Percentiles rank a stretch among this genome's conserved stretches.
phyloP scores from a whole-genome alignment of 441 rosid genomes.

The Flueggea neowawraea region DNA sequence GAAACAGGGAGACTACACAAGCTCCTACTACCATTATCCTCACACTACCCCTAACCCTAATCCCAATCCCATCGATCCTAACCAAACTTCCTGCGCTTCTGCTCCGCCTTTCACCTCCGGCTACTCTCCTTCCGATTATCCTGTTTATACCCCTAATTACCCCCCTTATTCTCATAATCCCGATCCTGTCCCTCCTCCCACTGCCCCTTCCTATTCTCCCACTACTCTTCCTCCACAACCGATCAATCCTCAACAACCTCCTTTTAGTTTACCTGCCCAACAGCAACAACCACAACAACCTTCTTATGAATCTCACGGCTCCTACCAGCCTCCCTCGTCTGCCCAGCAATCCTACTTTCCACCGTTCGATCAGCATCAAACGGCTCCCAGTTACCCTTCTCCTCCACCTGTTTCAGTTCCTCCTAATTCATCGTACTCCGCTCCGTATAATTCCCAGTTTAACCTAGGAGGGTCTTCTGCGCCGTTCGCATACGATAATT shows the following conservation, averaged over 20 bases:
- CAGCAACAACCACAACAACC: slow-evolving; percentile 27
- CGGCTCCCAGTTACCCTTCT: slow-evolving; percentile 39
- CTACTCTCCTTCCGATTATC: slow-evolving; percentile 24
- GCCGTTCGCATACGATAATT: slow-evolving; percentile 37
- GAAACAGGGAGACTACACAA: slow-evolving; percentile 83
- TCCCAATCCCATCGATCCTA: slow-evolving; percentile 42
- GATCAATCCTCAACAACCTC: slow-evolving; percentile 22
- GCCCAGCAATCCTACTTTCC: too few relatives aligned
- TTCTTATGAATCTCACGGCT: slow-evolving; percentile 56
- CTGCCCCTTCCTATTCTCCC: slow-evolving; percentile 56
- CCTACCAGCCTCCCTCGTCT: slow-evolving; percentile 36
- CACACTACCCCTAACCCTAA: slow-evolving; percentile 21
- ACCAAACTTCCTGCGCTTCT: slow-evolving; percentile 65
- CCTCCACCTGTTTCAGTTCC: slow-evolving; percentile 25
- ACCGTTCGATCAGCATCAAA: slow-evolving; percentile 42
- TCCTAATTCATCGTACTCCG: slow-evolving; percentile 37
- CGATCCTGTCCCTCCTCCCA: slow-evolving; percentile 57
- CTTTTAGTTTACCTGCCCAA: slow-evolving; percentile 25
- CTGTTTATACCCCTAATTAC: slow-evolving; percentile 38
- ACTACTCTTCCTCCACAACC: slow-evolving; percentile 21
- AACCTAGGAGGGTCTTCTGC: slow-evolving; percentile 41
- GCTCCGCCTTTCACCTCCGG: slow-evolving; percentile 83
- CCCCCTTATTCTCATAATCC: slow-evolving; percentile 51
- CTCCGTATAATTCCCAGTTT: slow-evolving; percentile 45
- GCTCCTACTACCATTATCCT: slow-evolving; percentile 29